These are phyloP conservation scores for Blepharisma japonicum DNA, from an alignment of 73 alveolate genomes.

Conservation along the genomic window DNA sequence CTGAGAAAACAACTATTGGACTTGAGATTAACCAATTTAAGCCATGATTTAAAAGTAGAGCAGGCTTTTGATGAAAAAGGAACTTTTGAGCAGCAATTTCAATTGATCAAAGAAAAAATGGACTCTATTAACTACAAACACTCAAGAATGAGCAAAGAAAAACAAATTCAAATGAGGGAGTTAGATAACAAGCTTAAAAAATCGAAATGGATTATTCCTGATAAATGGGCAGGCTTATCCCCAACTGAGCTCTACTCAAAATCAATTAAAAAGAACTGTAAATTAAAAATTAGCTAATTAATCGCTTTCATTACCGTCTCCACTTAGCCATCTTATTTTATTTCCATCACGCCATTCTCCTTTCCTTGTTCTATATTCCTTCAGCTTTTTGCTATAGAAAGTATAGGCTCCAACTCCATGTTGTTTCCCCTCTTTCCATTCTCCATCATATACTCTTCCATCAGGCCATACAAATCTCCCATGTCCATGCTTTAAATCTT, in stretches of 20 bases:
- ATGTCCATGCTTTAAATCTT: slow-evolving; percentile 54
- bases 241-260: slow-evolving; percentile 5
- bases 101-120: neutral
- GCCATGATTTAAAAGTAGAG: slow-evolving; percentile 3
- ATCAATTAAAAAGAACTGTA: too few species aligned
- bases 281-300: too few species aligned
- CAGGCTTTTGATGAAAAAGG: neutral
- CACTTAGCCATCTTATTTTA: slow-evolving; percentile 37
- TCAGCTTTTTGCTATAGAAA: slow-evolving; percentile 31
- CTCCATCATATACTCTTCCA: slow-evolving; percentile 68
- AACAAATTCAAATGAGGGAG: neutral
- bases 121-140: neutral
- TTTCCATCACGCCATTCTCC: slow-evolving; percentile 51
- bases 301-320: too few species aligned
- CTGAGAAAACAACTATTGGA: neutral
- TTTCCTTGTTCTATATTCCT: slow-evolving; percentile 11
- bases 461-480: slow-evolving; percentile 61
- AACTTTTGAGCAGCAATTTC: neutral
- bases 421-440: slow-evolving; percentile 64
- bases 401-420: slow-evolving; percentile 51
- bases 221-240: neutral
- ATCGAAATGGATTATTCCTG: slow-evolving; percentile 21
- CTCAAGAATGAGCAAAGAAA: neutral
- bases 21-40: neutral
- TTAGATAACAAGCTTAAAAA: neutral